These are phyloP conservation scores for Kwoniella shandongensis DNA, from an alignment of 768 basidiomycete genomes.

Conservation along the genomic window DNA sequence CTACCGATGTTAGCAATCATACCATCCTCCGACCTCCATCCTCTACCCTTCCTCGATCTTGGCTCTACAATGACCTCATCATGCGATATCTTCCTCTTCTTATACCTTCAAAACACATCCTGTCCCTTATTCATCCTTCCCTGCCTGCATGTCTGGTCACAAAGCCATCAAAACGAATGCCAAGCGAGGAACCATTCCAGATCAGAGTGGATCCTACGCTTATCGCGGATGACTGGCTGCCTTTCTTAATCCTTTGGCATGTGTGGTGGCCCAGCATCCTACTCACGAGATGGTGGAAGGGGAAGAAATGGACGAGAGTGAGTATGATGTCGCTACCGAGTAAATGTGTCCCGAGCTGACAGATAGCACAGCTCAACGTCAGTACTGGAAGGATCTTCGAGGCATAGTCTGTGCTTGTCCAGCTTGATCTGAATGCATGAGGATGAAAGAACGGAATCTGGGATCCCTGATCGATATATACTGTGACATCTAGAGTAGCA, in stretches of 20 bases:
- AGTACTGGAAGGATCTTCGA: constrained; percentile 45
- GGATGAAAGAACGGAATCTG: no score
- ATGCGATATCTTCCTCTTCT: constrained; percentile 41
- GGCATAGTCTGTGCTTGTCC: constrained; percentile 9
- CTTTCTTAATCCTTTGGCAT: constrained; percentile 52
- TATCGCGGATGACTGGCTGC: constrained; percentile 49
- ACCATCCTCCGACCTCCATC: constrained; percentile 25
- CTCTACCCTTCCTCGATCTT: constrained; percentile 36
- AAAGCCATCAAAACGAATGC: constrained; percentile 9
- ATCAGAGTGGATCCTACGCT: constrained; percentile 48
- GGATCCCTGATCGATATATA: neutral
- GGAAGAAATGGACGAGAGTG: constrained; percentile 50
- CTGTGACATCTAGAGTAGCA: neutral
- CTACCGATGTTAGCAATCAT: neutral
- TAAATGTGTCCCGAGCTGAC: no score
- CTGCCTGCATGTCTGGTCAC: constrained; percentile 32
- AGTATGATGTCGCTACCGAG: constrained; percentile 19
- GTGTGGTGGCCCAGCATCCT: constrained; percentile 45
- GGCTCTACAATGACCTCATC: constrained; percentile 48
- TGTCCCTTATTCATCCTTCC: constrained; percentile 38
- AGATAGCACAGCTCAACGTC: constrained; percentile 33
- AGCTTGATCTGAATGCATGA: no score
- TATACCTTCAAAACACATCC: constrained; percentile 25
- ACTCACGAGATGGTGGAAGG: constrained; percentile 40
- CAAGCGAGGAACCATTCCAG: constrained; percentile 28